A percentile compares a stretch with the other conserved stretches of the same genome.
phyloP scores from a whole-genome alignment of 23 red algal genomes.

The Gracilaria gracilis region DNA sequence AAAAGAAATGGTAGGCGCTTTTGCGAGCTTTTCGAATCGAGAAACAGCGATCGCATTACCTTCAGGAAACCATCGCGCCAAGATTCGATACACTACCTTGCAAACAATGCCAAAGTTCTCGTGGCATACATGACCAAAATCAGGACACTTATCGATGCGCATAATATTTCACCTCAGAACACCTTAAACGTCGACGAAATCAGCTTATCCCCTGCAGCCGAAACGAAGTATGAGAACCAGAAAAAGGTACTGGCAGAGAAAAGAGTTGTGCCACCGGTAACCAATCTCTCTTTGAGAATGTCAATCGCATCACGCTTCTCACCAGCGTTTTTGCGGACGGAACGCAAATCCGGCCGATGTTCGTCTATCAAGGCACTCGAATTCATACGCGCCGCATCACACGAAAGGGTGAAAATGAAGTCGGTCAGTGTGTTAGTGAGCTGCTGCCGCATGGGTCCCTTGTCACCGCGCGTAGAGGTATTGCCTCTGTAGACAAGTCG shows the following conservation, averaged over 20 bases:
- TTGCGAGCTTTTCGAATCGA: background rate
- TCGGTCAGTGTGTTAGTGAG: no score
- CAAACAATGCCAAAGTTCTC: constrained; percentile 12
- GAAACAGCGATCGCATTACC: background rate
- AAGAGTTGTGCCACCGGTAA: no score
- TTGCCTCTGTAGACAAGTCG: no score
- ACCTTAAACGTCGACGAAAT: constrained; percentile 19
- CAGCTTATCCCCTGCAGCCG: no score
- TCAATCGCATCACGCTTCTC: no score
- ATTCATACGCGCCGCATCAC: background rate
- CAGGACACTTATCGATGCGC: background rate
- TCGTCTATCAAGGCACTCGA: background rate
- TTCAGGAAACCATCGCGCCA: background rate
- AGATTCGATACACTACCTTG: background rate
- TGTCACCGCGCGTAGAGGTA: no score
- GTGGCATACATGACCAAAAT: background rate
- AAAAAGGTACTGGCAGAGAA: background rate
- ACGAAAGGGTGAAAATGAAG: background rate
- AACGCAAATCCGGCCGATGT: background rate
- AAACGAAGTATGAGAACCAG: no score
- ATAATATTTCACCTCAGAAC: background rate
- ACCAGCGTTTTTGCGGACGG: no score
- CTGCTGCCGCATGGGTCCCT: no score
- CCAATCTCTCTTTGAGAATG: background rate
- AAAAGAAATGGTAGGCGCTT: background rate